phyloP scores from a whole-genome alignment of 768 basidiomycete genomes.

The Tylopilus felleus region DNA sequence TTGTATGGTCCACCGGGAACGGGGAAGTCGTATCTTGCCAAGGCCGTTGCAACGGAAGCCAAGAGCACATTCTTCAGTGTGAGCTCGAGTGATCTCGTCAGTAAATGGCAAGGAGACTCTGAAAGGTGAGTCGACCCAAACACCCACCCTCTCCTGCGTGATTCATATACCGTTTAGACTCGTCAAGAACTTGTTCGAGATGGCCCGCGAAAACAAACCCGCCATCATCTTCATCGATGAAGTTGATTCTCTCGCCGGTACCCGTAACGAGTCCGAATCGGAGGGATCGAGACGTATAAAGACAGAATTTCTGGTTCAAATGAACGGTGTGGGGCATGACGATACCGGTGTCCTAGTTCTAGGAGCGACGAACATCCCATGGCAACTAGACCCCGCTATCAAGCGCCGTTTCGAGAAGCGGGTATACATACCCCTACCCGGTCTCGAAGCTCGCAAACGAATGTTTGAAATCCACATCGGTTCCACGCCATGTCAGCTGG shows the following conservation, averaged over 20 bases:
- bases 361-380: slow-evolving; percentile 97
- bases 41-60: slow-evolving; percentile 98
- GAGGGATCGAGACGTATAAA: slow-evolving; percentile 97
- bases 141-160: not conserved
- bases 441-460: slow-evolving; percentile 81
- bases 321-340: slow-evolving; percentile 98
- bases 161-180: slow-evolving; percentile 46
- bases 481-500: slow-evolving; percentile 82
- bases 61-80: slow-evolving; percentile 99
- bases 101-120: slow-evolving; percentile 99
- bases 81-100: slow-evolving; percentile 91
- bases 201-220: slow-evolving; percentile 94
- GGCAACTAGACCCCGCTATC: slow-evolving; percentile 96
- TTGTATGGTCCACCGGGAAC: slow-evolving; percentile 98
- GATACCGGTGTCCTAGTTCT: slow-evolving; percentile 95
- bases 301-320: slow-evolving; percentile 96
- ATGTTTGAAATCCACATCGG: slow-evolving; percentile 99
- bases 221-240: slow-evolving; percentile 99
- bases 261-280: slow-evolving; percentile 94
- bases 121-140: slow-evolving; percentile 64
- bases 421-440: slow-evolving; percentile 97
- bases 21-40: slow-evolving; percentile 94
- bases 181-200: slow-evolving; percentile 93
- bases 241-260: slow-evolving; percentile 93
- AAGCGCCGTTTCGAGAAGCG: slow-evolving; percentile 99